phyloP scores from a whole-genome alignment of 2,329 filamentous ascomycete species.

The Fusarium goolgardi region DNA sequence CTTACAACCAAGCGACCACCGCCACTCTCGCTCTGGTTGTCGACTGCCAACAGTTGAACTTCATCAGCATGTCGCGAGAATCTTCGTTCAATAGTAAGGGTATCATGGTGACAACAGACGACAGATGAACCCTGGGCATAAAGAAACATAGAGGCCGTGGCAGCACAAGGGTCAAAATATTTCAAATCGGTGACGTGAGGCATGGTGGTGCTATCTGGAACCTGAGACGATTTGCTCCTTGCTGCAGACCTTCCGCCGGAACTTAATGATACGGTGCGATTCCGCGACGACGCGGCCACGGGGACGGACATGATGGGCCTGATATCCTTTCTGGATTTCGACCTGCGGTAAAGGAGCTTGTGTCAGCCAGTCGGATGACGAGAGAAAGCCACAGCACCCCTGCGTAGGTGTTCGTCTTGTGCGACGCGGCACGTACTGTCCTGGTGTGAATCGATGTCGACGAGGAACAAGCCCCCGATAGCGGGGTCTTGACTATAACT shows the following conservation, averaged over 20 bases:
- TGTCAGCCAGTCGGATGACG: slow-evolving; percentile 41
- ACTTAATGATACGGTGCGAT: slow-evolving; percentile 69
- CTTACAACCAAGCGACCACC: slow-evolving; percentile 89
- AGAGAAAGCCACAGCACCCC: slow-evolving; percentile 40
- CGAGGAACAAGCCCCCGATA: slow-evolving; percentile 48
- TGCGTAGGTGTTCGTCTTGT: slow-evolving; percentile 48
- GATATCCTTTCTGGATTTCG: slow-evolving; percentile 50
- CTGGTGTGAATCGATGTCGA: slow-evolving; percentile 49
- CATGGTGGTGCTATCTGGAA: slow-evolving; percentile 65
- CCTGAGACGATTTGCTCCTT: slow-evolving; percentile 56
- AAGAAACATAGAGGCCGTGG: slow-evolving; percentile 89
- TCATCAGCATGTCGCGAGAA: slow-evolving; percentile 88
- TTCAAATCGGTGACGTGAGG: slow-evolving; percentile 61
- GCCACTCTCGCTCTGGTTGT: slow-evolving; percentile 89
- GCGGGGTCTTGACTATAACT: slow-evolving; percentile 40
- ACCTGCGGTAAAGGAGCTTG: slow-evolving; percentile 34
- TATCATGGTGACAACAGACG: slow-evolving; percentile 92
- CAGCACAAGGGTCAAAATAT: slow-evolving; percentile 86
- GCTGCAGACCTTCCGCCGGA: slow-evolving; percentile 67
- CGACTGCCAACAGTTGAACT: slow-evolving; percentile 84
- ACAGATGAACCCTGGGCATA: slow-evolving; percentile 87
- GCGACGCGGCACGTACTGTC: slow-evolving; percentile 57
- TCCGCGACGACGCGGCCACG: slow-evolving; percentile 64
- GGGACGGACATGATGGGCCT: slow-evolving; percentile 67
- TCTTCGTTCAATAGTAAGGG: slow-evolving; percentile 84